These are phyloP conservation scores for Nakazawaea holstii DNA, from an alignment of 805 yeast genomes.

Conservation along the genomic window DNA sequence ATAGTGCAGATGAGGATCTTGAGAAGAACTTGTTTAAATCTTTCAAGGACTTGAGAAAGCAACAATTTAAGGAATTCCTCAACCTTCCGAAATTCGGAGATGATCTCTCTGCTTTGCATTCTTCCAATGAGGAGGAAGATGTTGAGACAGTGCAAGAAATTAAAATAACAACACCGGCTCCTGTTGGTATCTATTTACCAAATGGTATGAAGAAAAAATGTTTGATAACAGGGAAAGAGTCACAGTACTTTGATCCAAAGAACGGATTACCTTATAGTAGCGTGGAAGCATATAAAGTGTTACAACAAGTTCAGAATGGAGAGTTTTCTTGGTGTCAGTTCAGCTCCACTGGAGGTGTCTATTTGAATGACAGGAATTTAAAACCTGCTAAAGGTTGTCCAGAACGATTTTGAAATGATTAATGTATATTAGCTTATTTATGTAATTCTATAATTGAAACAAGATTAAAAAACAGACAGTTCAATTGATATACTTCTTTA, in stretches of 20 bases:
- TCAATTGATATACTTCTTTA: conserved; percentile 54
- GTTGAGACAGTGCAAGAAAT: conserved; percentile 41
- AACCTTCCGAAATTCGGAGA: conserved; percentile 63
- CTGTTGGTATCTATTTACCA: conserved; percentile 66
- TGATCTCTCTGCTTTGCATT: conserved; percentile 33
- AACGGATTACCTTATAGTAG: conserved; percentile 83
- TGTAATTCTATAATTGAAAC: not conserved
- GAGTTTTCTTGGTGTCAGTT: conserved; percentile 48
- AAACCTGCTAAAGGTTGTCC: conserved; percentile 85
- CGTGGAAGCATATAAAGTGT: conserved; percentile 70
- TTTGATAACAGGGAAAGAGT: conserved; percentile 71
- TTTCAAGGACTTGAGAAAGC: conserved; percentile 5
- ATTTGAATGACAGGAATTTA: conserved; percentile 30
- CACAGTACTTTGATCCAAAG: conserved; percentile 81
- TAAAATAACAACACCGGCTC: conserved; percentile 62
- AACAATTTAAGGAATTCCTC: conserved; percentile 35
- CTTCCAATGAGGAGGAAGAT: conserved; percentile 38
- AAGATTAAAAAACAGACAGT: not conserved
- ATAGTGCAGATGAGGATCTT: conserved; percentile 5
- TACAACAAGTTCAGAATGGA: conserved; percentile 51
- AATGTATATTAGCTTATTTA: not conserved
- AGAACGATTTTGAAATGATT: conserved; percentile 54
- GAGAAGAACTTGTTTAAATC: conserved; percentile 13
- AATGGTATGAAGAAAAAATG: conserved; percentile 65
- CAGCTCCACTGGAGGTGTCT: conserved; percentile 43